Evolutionary conservation across 2,329 filamentous ascomycete species (phyloP).

Genomic region (Colletotrichum zoysiae): DNA sequence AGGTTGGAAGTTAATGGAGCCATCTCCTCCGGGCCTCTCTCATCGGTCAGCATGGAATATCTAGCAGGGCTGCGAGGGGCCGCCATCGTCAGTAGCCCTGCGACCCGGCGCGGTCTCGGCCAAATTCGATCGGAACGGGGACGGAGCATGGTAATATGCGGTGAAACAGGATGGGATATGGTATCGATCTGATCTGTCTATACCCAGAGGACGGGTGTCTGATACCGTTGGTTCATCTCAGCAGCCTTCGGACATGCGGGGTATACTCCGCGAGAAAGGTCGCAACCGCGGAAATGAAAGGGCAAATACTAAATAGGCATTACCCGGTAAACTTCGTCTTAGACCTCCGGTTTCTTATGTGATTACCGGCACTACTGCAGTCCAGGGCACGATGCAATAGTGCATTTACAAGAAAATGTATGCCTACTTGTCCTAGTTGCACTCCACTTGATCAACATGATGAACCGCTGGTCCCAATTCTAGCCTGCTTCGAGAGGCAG

Average conservation of each 20-base stretch:
- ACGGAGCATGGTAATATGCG: not conserved
- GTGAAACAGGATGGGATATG: not conserved
- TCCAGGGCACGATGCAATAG: no score
- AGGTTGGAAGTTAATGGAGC: not conserved
- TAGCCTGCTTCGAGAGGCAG: not conserved
- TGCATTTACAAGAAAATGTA: no score
- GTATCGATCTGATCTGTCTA: not conserved
- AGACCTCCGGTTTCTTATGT: no score
- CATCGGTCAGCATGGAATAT: not conserved
- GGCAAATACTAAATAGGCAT: no score
- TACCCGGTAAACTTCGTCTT: no score
- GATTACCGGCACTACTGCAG: not conserved
- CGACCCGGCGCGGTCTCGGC: not conserved
- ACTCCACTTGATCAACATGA: not conserved
- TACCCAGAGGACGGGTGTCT: not conserved
- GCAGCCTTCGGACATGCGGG: not conserved
- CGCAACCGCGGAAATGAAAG: no score
- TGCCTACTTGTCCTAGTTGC: not conserved
- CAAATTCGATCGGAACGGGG: not conserved
- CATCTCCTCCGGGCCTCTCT: not conserved
- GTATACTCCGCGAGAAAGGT: no score
- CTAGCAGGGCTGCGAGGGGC: conserved; percentile 21
- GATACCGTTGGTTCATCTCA: not conserved
- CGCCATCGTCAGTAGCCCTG: not conserved
- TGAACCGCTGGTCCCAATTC: not conserved